Base-by-base conservation (phyloP, 306 rosid genomes). In the Elaeagnus macrophylla region DNA sequence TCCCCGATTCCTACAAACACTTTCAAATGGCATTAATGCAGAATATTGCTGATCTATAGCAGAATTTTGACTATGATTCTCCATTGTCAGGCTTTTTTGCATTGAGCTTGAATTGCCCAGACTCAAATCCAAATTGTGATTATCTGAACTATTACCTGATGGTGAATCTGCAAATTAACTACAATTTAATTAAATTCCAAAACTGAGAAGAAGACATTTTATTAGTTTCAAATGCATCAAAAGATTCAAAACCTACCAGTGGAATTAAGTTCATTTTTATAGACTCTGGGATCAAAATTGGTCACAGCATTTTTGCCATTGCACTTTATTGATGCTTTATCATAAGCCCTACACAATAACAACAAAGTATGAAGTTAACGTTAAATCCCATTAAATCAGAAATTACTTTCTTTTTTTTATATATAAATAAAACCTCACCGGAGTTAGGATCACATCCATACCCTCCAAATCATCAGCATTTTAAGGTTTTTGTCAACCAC, bases 301-400 rank as follows among this genome's bases (percentile, higher is more conserved):
- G 99, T 93, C 57, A 93, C 95, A 56, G 99, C 96, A 43, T 93
- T 96, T 68, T 93, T 93, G 55, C 99, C 99, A 56, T 93, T 93
- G 60, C 86, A 93, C 77, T 87, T 93, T 6, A 93, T 93, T 46
- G 99, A 96, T 62, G 99, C 99, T 74, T 93, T 93, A 69, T 93
- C 99, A 73, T 93, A 93, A 5, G 95, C 95, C 82, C 99, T 91
- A 66, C 54, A 54, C 51, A 56, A 67, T 48, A 20, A 62, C 43
- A 11, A 3, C 14, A 45, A 10, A 54, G 1, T 32, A 9, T 14
- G 6, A 32, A 36, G 5, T 9, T 42, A 7, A 8, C 9, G 10
- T n/a, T 7, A 36, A 59, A n/a, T 7, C 36, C n/a, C 25, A n/a
- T 44, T 5, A 15, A 11, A 5, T 6, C 7, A 8, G 16, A 5